Conservation (phyloP, 768 basidiomycete species). For the Astraeus odoratus region DNA sequence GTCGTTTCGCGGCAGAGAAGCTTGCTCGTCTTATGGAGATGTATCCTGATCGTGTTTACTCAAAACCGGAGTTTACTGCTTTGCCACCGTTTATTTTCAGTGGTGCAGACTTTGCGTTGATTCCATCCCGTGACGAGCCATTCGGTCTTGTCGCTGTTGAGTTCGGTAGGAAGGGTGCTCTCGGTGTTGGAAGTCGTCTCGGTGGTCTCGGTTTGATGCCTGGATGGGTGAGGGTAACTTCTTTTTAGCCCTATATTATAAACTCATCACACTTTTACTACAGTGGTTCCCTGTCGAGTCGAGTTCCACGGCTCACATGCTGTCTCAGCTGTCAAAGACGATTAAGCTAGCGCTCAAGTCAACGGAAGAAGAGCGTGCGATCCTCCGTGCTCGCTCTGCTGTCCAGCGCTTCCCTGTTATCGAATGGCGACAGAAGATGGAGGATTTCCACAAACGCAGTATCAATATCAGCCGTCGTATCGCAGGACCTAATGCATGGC, state of each 20-base stretch:
- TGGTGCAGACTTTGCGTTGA: slow-evolving; percentile 92
- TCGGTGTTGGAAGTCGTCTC: slow-evolving; percentile 90
- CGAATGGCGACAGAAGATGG: slow-evolving; percentile 94
- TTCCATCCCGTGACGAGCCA: slow-evolving; percentile 93
- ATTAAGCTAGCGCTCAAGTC: slow-evolving; percentile 93
- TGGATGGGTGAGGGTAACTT: slow-evolving; percentile 70
- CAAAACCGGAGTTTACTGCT: slow-evolving; percentile 96
- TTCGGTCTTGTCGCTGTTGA: slow-evolving; percentile 96
- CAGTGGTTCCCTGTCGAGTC: slow-evolving; percentile 98
- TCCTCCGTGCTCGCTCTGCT: slow-evolving; percentile 88
- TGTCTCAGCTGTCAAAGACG: slow-evolving; percentile 90
- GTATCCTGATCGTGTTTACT: slow-evolving; percentile 88
- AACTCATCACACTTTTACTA: slow-evolving; percentile 1
- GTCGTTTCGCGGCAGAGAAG: slow-evolving; percentile 93
- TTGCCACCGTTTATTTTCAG: slow-evolving; percentile 90
- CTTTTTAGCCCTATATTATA: background rate
- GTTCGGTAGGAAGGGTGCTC: slow-evolving; percentile 93
- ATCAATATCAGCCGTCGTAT: slow-evolving; percentile 62
- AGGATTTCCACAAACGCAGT: slow-evolving; percentile 89
- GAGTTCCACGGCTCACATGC: slow-evolving; percentile 86
- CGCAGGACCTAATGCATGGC: slow-evolving; percentile 74
- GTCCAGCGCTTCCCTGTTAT: slow-evolving; percentile 96
- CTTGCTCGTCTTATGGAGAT: slow-evolving; percentile 89
- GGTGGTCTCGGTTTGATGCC: slow-evolving; percentile 97
- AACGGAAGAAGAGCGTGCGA: slow-evolving; percentile 82